Evolutionary conservation across 257 asterid genomes (phyloP).

Genomic region (Linderniella brevidens): DNA sequence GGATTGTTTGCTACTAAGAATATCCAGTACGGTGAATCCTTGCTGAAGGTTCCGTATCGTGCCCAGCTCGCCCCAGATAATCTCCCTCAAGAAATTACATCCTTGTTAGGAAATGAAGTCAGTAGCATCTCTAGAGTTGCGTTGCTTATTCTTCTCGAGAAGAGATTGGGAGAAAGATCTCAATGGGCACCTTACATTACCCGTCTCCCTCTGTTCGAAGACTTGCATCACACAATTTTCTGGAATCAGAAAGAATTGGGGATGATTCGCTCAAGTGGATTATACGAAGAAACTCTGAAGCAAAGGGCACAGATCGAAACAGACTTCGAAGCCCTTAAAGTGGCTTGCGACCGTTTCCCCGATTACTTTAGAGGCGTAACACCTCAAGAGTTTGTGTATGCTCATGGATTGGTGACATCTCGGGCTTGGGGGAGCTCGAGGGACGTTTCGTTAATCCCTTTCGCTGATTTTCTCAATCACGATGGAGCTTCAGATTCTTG

Average conservation of each 20-base stretch:
- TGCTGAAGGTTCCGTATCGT: constrained; percentile 50
- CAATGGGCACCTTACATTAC: constrained; percentile 64
- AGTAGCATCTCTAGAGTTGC: constrained; percentile 62
- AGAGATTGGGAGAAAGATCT: constrained; percentile 38
- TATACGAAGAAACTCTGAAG: constrained; percentile 45
- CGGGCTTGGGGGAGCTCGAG: constrained; percentile 82
- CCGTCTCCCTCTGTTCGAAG: constrained; percentile 33
- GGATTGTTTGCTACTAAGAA: constrained; percentile 38
- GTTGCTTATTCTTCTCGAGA: constrained; percentile 47
- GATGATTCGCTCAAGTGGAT: constrained; percentile 41
- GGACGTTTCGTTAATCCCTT: constrained; percentile 73
- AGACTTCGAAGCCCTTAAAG: constrained; percentile 34
- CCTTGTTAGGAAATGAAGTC: constrained; percentile 35
- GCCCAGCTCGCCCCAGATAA: constrained; percentile 62
- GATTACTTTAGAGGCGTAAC: constrained; percentile 21
- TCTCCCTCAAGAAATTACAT: constrained; percentile 34
- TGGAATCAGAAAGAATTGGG: constrained; percentile 58
- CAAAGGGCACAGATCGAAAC: constrained; percentile 36
- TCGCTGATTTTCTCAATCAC: constrained; percentile 77
- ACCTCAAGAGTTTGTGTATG: constrained; percentile 39
- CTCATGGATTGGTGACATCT: constrained; percentile 59
- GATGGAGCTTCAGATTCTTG: constrained; percentile 41
- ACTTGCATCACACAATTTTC: constrained; percentile 58
- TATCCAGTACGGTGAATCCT: constrained; percentile 43
- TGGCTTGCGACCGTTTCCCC: constrained; percentile 26